Evolutionary conservation across 768 basidiomycete genomes (phyloP).

Genomic region (Saitozyma sp.): DNA sequence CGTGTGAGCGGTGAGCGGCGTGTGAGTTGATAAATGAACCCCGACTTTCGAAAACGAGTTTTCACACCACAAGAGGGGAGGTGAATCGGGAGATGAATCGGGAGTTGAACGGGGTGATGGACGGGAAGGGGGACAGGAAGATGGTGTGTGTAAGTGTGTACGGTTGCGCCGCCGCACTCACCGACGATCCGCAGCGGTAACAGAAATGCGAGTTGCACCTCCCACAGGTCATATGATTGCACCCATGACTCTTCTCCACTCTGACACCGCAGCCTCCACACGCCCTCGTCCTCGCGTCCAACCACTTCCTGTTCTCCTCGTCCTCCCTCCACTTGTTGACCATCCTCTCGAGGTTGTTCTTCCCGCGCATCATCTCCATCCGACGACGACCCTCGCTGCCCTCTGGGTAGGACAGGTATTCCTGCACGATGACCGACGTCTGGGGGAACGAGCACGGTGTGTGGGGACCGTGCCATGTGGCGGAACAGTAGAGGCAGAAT

Average conservation of each 20-base stretch:
- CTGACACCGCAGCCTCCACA: conserved; percentile 69
- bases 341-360: conserved; percentile 62
- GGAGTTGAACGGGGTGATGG: too few species aligned
- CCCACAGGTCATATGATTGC: conserved; percentile 73
- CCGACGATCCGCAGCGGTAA: conserved; percentile 33
- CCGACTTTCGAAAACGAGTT: too few species aligned
- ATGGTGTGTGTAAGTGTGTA: background rate
- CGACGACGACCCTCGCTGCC: conserved; percentile 58
- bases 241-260: conserved; percentile 64
- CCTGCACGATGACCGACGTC: conserved; percentile 65
- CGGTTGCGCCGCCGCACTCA: conserved; percentile 6
- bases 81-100: too few species aligned
- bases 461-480: conserved; percentile 84
- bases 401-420: conserved; percentile 65
- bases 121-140: too few species aligned
- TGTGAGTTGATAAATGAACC: too few species aligned
- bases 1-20: too few species aligned
- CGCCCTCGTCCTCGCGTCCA: conserved; percentile 65
- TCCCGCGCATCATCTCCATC: conserved; percentile 69
- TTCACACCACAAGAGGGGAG: background rate
- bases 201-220: conserved; percentile 41
- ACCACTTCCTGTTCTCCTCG: conserved; percentile 70
- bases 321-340: conserved; percentile 70
- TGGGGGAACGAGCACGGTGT: conserved; percentile 68
- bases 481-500: conserved; percentile 79